These are phyloP conservation scores for Suillus spraguei DNA, from an alignment of 768 basidiomycete genomes.

Conservation along the genomic window DNA sequence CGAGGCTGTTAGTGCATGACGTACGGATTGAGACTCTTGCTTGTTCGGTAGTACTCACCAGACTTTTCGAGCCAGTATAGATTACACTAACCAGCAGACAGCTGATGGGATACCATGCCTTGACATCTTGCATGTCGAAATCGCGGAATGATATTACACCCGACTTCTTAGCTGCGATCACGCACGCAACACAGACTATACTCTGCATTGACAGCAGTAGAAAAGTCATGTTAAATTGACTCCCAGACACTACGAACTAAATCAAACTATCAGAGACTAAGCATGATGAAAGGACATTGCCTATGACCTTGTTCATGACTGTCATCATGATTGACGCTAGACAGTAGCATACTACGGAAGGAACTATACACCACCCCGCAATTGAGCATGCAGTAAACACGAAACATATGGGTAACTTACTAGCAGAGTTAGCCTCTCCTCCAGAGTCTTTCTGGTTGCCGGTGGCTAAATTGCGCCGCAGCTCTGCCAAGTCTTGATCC, in stretches of 20 bases:
- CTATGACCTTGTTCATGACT: slow-evolving; percentile 85
- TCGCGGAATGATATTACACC: slow-evolving; percentile 84
- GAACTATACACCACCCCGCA: slow-evolving; percentile 46
- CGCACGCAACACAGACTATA: slow-evolving; percentile 81
- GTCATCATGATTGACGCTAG: slow-evolving; percentile 96
- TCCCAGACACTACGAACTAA: slow-evolving; percentile 94
- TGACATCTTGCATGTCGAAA: slow-evolving; percentile 83
- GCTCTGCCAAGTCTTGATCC: slow-evolving; percentile 51
- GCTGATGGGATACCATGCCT: slow-evolving; percentile 94
- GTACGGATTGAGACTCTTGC: not conserved
- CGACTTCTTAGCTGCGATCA: slow-evolving; percentile 67
- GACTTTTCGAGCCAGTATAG: slow-evolving; percentile 96
- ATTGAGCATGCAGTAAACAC: not conserved
- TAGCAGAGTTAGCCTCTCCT: slow-evolving; percentile 22
- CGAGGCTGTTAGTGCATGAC: slow-evolving; percentile 1
- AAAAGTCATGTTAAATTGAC: slow-evolving; percentile 96
- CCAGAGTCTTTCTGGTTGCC: slow-evolving; percentile 30
- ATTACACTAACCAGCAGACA: slow-evolving; percentile 91
- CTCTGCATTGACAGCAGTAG: slow-evolving; percentile 91
- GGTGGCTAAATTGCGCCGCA: slow-evolving; percentile 54
- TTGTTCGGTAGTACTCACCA: slow-evolving; percentile 59
- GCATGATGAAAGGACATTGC: not conserved
- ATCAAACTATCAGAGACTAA: slow-evolving; percentile 9
- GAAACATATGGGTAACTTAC: slow-evolving; percentile 19
- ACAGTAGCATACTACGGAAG: slow-evolving; percentile 89